phyloP scores from a whole-genome alignment of 345 rosid genomes.

The Arabidopsis thaliana region TAIR10.1 NC_003070.9:392501-393000 shows the following conservation, averaged over 20 bases:
- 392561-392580: not conserved
- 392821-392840: not conserved
- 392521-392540: conserved; percentile 2
- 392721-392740: not conserved
- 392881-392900: not conserved
- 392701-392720: not conserved
- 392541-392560: not conserved
- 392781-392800: not conserved
- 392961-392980: conserved; percentile 89
- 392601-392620: conserved; percentile 47
- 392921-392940: conserved; percentile 35
- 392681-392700: no score
- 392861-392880: not conserved
- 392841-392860: not conserved
- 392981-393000: conserved; percentile 96
- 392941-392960: conserved; percentile 95
- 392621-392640: conserved; percentile 47
- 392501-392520: not conserved
- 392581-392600: conserved; percentile 9
- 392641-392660: not conserved
- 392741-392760: no score
- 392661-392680: not conserved
- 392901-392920: not conserved
- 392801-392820: not conserved
- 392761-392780: conserved; percentile 15